These are phyloP conservation scores for Violaceomyces palustris DNA, from an alignment of 1,284 basidiomycete genomes.

Conservation along the genomic window DNA sequence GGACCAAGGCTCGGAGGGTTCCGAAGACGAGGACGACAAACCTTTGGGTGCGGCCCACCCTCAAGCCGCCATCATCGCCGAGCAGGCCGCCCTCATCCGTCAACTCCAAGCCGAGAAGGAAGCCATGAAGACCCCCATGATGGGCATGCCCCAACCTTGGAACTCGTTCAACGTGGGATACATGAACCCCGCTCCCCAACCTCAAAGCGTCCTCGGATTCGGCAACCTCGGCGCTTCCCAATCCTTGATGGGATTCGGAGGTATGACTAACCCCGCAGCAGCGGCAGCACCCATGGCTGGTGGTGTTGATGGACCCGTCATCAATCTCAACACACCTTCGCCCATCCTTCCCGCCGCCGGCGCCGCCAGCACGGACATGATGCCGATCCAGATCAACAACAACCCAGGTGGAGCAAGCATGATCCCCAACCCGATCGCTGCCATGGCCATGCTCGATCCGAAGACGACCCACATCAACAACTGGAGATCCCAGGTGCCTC, in stretches of 20 bases:
- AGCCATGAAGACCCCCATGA: constrained; percentile 17
- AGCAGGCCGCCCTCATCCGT: constrained; percentile 45
- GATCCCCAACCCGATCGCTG: too few species aligned
- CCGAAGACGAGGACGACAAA: constrained; percentile 33
- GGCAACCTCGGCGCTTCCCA: too few species aligned
- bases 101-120: constrained; percentile 38
- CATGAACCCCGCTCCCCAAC: too few species aligned
- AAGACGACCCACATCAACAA: constrained; percentile 31
- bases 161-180: too few species aligned
- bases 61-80: constrained; percentile 49
- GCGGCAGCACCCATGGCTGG: neutral
- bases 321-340: too few species aligned
- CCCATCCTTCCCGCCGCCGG: constrained; percentile 5
- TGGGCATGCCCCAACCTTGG: too few species aligned
- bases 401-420: neutral
- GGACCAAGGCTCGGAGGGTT: neutral
- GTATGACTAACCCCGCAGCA: neutral
- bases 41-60: constrained; percentile 43
- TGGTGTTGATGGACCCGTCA: neutral
- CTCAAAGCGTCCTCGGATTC: too few species aligned
- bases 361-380: constrained; percentile 8
- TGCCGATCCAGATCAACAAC: neutral
- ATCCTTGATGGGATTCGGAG: too few species aligned
- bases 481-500: constrained; percentile 29
- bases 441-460: constrained; percentile 27